Conservation (phyloP, 768 basidiomycete genomes). For the Roridomyces roridus region DNA sequence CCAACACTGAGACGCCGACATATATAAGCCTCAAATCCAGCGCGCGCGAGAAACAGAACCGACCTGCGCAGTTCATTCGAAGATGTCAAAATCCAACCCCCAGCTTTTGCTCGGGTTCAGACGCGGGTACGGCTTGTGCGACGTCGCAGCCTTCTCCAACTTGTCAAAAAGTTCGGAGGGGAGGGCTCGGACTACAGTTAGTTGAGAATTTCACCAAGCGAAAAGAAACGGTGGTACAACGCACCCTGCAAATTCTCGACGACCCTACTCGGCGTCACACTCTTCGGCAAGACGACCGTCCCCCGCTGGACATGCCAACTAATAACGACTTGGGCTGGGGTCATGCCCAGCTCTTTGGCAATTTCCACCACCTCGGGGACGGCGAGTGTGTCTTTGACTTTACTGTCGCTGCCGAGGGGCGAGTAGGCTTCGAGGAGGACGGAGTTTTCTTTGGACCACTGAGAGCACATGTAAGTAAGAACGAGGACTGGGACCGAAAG, state of each 20-base stretch:
- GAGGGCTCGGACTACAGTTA: slow-evolving; percentile 38
- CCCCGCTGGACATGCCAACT: slow-evolving; percentile 83
- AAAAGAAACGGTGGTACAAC: slow-evolving; percentile 14
- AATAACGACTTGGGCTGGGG: slow-evolving; percentile 77
- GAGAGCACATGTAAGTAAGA: too few relatives aligned
- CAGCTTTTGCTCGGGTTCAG: slow-evolving; percentile 66
- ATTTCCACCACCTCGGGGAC: slow-evolving; percentile 68
- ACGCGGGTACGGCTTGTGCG: slow-evolving; percentile 61
- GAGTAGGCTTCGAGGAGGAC: slow-evolving; percentile 82
- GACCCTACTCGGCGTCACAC: slow-evolving; percentile 71
- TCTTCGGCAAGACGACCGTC: slow-evolving; percentile 81
- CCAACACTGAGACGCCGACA: too few relatives aligned
- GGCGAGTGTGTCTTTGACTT: slow-evolving; percentile 62
- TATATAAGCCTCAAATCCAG: too few relatives aligned
- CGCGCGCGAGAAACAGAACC: too few relatives aligned
- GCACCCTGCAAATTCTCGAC: slow-evolving; percentile 72
- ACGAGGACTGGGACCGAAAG: neutral
- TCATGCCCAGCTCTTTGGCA: slow-evolving; percentile 67
- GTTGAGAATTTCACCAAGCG: neutral
- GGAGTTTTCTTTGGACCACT: slow-evolving; percentile 74
- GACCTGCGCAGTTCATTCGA: slow-evolving; percentile 48
- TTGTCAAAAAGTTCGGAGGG: slow-evolving; percentile 49
- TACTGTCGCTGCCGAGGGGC: slow-evolving; percentile 68
- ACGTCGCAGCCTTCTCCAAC: slow-evolving; percentile 55
- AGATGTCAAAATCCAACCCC: slow-evolving; percentile 69